phyloP scores from a whole-genome alignment of 768 basidiomycete genomes.

The Mycena maculata region DNA sequence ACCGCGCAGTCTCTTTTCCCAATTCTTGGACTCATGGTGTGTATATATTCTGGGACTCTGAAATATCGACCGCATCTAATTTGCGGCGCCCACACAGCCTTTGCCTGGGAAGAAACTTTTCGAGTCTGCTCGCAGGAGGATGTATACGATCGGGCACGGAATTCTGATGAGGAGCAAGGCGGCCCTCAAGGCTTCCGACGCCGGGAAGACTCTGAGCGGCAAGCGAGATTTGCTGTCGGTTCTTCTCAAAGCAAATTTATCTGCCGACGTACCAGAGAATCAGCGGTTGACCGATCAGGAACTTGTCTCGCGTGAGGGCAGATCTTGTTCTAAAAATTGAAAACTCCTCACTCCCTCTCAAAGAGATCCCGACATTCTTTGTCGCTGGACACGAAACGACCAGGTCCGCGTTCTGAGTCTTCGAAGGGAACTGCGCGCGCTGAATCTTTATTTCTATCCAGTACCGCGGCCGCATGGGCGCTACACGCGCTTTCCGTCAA shows the following conservation, averaged over 20 bases:
- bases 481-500: neutral
- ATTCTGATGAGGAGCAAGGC: too few relatives aligned
- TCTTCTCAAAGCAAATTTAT: slow-evolving; percentile 63
- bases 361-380: slow-evolving; percentile 57
- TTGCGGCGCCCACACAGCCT: neutral
- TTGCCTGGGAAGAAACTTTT: slow-evolving; percentile 13
- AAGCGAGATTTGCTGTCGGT: slow-evolving; percentile 62
- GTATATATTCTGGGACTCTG: slow-evolving; percentile 35
- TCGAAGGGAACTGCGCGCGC: too few relatives aligned
- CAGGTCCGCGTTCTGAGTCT: slow-evolving; percentile 34
- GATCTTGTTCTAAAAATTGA: neutral
- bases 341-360: neutral
- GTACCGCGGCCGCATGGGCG: neutral
- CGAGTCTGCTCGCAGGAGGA: slow-evolving; percentile 40
- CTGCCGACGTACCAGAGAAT: slow-evolving; percentile 54
- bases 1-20: slow-evolving; percentile 42
- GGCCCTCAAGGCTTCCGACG: too few relatives aligned
- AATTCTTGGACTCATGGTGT: slow-evolving; percentile 41
- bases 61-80: slow-evolving; percentile 38
- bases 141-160: slow-evolving; percentile 49
- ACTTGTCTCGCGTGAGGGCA: neutral
- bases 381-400: slow-evolving; percentile 57
- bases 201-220: too few relatives aligned
- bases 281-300: slow-evolving; percentile 47
- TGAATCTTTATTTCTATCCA: neutral